phyloP scores from a whole-genome alignment of 1,139 yeast genomes.

The Yamadazyma membranifaciens region DNA sequence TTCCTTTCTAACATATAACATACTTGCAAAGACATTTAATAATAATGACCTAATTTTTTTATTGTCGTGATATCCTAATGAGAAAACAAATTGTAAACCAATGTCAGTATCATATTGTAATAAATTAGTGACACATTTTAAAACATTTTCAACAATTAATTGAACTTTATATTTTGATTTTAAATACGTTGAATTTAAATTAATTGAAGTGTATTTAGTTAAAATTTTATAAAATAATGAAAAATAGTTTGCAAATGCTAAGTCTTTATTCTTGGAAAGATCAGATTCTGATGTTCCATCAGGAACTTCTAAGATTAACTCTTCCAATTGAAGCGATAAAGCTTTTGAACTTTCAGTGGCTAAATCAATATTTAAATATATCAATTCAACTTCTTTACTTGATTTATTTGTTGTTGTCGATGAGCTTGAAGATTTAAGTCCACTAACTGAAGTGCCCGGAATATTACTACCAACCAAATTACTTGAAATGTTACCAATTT shows the following conservation, averaged over 20 bases:
- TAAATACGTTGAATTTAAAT: slow-evolving; percentile 17
- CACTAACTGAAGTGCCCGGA: not conserved
- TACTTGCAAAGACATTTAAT: slow-evolving; percentile 72
- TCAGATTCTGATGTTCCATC: slow-evolving; percentile 60
- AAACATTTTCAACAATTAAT: slow-evolving; percentile 62
- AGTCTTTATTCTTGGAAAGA: slow-evolving; percentile 54
- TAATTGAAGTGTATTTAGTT: slow-evolving; percentile 52
- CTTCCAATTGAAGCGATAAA: slow-evolving; percentile 52
- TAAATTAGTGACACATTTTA: slow-evolving; percentile 64
- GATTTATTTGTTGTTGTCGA: slow-evolving; percentile 4
- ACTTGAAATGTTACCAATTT: not conserved
- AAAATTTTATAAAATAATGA: slow-evolving; percentile 68
- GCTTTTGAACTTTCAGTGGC: slow-evolving; percentile 66
- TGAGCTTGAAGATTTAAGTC: slow-evolving; percentile 8
- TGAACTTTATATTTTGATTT: slow-evolving; percentile 53
- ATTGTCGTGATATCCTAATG: slow-evolving; percentile 75
- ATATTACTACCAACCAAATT: not conserved
- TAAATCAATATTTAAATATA: slow-evolving; percentile 59
- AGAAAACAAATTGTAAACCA: slow-evolving; percentile 74
- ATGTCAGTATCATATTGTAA: slow-evolving; percentile 73
- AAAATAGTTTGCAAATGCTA: slow-evolving; percentile 71
- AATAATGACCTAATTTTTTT: slow-evolving; percentile 66
- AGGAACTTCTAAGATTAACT: slow-evolving; percentile 60
- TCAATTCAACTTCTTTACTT: slow-evolving; percentile 38
- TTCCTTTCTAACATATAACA: slow-evolving; percentile 43